Conservation (phyloP, 1,284 basidiomycete species). For the Mycena citricolor region DNA sequence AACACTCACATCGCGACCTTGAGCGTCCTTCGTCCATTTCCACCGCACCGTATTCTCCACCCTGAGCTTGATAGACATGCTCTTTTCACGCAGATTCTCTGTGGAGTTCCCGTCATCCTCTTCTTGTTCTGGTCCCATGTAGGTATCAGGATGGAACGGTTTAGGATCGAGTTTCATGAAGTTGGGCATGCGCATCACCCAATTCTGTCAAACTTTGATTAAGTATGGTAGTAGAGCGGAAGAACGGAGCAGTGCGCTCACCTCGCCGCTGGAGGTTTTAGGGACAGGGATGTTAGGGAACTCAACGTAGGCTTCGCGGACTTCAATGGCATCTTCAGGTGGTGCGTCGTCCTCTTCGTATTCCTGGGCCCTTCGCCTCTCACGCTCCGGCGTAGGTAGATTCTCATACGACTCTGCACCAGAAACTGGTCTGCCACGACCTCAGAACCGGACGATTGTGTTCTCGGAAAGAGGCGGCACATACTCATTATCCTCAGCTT, state of each 20-base stretch:
- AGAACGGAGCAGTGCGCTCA: slow-evolving; percentile 39
- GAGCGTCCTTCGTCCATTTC: slow-evolving; percentile 79
- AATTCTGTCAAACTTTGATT: slow-evolving; percentile 49
- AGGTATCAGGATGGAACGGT: slow-evolving; percentile 80
- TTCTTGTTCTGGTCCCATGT: slow-evolving; percentile 77
- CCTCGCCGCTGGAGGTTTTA: slow-evolving; percentile 67
- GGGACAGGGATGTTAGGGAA: slow-evolving; percentile 81
- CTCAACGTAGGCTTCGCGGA: slow-evolving; percentile 68
- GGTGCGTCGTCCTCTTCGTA: slow-evolving; percentile 79
- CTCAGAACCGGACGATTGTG: slow-evolving; percentile 5
- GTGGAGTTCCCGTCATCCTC: slow-evolving; percentile 60
- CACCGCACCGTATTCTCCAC: slow-evolving; percentile 91
- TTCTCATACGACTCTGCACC: slow-evolving; percentile 61
- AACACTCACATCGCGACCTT: slow-evolving; percentile 64
- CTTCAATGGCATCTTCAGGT: slow-evolving; percentile 49
- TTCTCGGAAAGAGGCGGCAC: slow-evolving; percentile 20
- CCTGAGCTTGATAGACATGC: slow-evolving; percentile 79
- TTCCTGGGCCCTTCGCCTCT: slow-evolving; percentile 68
- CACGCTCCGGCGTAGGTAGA: slow-evolving; percentile 67
- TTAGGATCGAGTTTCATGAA: slow-evolving; percentile 81
- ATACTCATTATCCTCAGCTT: slow-evolving; percentile 54
- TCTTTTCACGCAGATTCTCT: slow-evolving; percentile 64
- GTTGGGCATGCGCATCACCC: slow-evolving; percentile 83
- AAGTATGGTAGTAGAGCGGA: slow-evolving; percentile 2
- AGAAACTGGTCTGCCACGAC: slow-evolving; percentile 32